These are phyloP conservation scores for Pseudocercospora fijiensis DNA, from an alignment of 2,329 filamentous ascomycete species.

Conservation along the genomic window DNA sequence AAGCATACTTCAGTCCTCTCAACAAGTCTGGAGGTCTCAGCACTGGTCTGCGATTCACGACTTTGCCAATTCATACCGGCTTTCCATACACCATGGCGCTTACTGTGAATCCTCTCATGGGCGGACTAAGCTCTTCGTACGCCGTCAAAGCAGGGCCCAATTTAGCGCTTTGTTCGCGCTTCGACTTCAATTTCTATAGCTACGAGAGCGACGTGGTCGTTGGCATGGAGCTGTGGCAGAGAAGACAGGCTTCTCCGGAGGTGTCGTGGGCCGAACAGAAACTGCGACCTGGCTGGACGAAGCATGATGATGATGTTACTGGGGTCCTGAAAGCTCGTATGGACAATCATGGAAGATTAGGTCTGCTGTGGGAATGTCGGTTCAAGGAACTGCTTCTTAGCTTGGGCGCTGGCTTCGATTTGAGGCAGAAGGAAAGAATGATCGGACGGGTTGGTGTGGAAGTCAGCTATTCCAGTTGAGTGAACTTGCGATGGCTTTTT, in stretches of 20 bases:
- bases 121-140: conserved; percentile 87
- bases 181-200: conserved; percentile 97
- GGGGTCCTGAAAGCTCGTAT: conserved; percentile 88
- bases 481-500: neutral
- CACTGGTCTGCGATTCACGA: conserved; percentile 84
- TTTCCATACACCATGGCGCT: conserved; percentile 92
- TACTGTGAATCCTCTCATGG: conserved; percentile 91
- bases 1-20: conserved; percentile 91
- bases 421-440: conserved; percentile 71
- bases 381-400: conserved; percentile 92
- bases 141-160: conserved; percentile 82
- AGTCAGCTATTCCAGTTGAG: conserved; percentile 67
- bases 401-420: conserved; percentile 79
- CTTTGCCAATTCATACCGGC: conserved; percentile 73
- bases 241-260: conserved; percentile 36
- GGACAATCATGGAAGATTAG: conserved; percentile 83
- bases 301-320: conserved; percentile 63
- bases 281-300: conserved; percentile 45
- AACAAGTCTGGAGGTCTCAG: conserved; percentile 94
- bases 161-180: conserved; percentile 81
- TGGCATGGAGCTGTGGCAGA: conserved; percentile 86
- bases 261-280: conserved; percentile 48
- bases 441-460: conserved; percentile 75
- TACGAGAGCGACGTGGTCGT: conserved; percentile 94
- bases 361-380: conserved; percentile 87